Evolutionary conservation across 805 yeast genomes (phyloP), one percentile per base, ranked within the genome.

Genomic region (Barnettozyma pratensis): DNA sequence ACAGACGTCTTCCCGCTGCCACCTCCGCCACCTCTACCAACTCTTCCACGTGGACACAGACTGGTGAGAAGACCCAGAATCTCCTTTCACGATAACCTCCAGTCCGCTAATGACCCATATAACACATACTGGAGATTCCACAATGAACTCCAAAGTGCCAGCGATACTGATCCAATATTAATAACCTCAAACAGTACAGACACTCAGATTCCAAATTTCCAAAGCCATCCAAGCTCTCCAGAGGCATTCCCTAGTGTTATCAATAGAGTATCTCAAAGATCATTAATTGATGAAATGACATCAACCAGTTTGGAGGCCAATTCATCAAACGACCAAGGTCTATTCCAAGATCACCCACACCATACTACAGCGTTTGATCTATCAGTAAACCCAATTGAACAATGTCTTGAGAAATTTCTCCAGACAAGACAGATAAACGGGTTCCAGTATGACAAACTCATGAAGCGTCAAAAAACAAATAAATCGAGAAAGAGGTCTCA

Each of bases 321-420:
- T 11, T 8, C 34, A 31, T 8, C 11, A 2, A 31, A 11, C 34
- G 19, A 19, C 19, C 19, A 19, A 19, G 19, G 19, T 19, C 19
- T 19, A 19, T 19, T 19, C 19, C 19, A 19, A 19, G 19, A 19
- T 19, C 19, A 19, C 19, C 3, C 19, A 19, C 19, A 2, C 19
- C 19, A 19, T 19, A 19, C 19, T 19, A 3, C 19, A 2, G 19
- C 19, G 19, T 19, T 19, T 19, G 19, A 19, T 19, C 19, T 19
- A 19, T 19, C 19, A 19, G 19, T 4, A 3, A 6, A 10, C 5
- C 12, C 19, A 7, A n/a, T 48, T 32, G 37, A 28, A 39, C 26
- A 41, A 30, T 27, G 19, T 9, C 30, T 51, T 9, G 41, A 42
- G 12, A 25, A 19, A 8, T 51, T 45, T 27, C 26, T 45, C 25